Evolutionary conservation across 2,329 filamentous ascomycete species (phyloP).

Genomic region (Phaeosphaeriaceae sp.): DNA sequence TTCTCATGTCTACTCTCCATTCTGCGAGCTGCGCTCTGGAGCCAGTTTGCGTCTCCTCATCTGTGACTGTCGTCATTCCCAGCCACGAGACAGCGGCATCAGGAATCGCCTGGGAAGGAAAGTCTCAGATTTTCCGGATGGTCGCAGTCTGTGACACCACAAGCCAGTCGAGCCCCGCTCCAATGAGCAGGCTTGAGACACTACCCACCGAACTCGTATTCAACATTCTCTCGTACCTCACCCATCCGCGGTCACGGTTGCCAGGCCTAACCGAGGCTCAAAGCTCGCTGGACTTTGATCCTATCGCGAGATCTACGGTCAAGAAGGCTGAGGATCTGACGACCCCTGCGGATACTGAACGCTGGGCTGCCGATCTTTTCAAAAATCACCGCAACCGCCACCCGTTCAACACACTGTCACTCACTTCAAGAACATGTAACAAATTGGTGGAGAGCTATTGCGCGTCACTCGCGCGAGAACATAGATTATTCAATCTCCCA

Average conservation of each 20-base stretch:
- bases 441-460: slow-evolving; percentile 35
- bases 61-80: neutral
- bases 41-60: slow-evolving; percentile 3
- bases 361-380: slow-evolving; percentile 39
- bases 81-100: slow-evolving; percentile 10
- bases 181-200: slow-evolving; percentile 25
- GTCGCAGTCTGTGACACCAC: neutral
- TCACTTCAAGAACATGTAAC: slow-evolving; percentile 30
- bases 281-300: slow-evolving; percentile 28
- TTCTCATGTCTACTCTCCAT: slow-evolving; percentile 2
- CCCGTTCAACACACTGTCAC: slow-evolving; percentile 36
- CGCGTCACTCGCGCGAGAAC: slow-evolving; percentile 30
- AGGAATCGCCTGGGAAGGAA: slow-evolving; percentile 3
- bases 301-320: slow-evolving; percentile 19
- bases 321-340: slow-evolving; percentile 30
- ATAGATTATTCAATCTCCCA: slow-evolving; percentile 41
- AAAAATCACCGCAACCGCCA: slow-evolving; percentile 28
- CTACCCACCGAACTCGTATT: slow-evolving; percentile 38
- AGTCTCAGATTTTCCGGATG: neutral
- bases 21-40: neutral
- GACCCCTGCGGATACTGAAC: slow-evolving; percentile 28
- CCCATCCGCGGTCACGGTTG: slow-evolving; percentile 35
- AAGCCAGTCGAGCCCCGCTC: neutral
- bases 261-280: slow-evolving; percentile 38
- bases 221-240: slow-evolving; percentile 38